A percentile compares a stretch with the other conserved stretches of the same genome.
These are phyloP conservation scores for Cenococcum geophilum DNA, from an alignment of 495 filamentous ascomycete species.

Conservation along the genomic window DNA sequence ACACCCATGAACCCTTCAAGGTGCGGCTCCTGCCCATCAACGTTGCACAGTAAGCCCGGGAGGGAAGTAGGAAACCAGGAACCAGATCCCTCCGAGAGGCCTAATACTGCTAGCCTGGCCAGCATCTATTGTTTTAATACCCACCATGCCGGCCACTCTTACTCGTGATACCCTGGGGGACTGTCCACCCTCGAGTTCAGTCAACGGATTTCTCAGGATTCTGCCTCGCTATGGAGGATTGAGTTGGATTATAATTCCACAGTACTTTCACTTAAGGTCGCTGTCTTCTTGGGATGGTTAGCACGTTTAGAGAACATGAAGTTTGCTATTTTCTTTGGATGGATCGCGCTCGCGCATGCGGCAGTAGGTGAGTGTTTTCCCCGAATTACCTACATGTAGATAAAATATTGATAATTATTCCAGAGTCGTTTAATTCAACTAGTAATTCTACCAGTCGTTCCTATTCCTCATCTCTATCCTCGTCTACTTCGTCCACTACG, in stretches of 20 bases:
- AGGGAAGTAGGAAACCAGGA: neutral
- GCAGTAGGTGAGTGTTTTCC: conserved; percentile 1
- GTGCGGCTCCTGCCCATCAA: neutral
- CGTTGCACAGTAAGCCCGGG: neutral
- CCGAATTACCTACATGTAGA: neutral
- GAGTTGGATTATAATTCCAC: neutral
- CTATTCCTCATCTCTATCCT: neutral
- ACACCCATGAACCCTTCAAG: neutral
- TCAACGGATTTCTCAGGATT: neutral
- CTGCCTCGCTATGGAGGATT: neutral
- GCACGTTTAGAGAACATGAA: conserved; percentile 8
- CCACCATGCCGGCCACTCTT: neutral
- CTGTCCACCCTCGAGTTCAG: neutral
- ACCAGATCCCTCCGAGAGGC: neutral
- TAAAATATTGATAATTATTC: neutral
- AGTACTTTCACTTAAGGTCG: neutral
- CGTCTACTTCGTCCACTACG: neutral
- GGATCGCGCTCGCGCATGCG: conserved; percentile 11
- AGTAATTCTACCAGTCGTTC: neutral
- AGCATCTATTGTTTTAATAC: neutral
- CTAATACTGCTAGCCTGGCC: neutral
- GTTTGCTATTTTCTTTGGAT: conserved; percentile 7
- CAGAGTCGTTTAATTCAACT: neutral
- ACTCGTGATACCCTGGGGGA: conserved; percentile 1
- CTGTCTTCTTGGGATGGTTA: neutral